Base-by-base conservation (phyloP, 768 basidiomycete species). In the Russula sp. region DNA sequence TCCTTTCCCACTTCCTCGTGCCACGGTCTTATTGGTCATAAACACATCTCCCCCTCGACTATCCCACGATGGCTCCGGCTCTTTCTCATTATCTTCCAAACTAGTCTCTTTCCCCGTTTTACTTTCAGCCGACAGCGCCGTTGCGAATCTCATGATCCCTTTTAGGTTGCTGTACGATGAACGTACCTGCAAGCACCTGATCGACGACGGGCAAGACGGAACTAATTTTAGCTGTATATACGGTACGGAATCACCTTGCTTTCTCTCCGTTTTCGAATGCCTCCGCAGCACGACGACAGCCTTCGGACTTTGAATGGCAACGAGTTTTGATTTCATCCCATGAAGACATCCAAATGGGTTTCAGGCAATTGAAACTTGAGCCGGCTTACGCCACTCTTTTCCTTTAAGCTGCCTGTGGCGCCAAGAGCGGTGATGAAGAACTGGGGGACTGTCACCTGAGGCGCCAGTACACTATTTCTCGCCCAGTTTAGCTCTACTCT, bases 231-330 rank as follows among this genome's bases (percentile, higher is more conserved):
- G 1, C 11, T 11, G 11, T 44, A 60, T 1, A 4, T 16, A n/a
- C 51, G 51, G 51, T 26, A 32, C 50, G 50, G 50, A 52, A 52
- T 52, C 42, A 20, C 42, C 42, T 42, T 20, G 42, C 42, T 46
- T n/a, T 46, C n/a, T 46, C 44, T 46, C 44, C 44, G 8, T n/a
- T 46, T 46, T 46, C 44, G 44, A 46, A 46, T 46, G 11, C 44
- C n/a, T 46, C 44, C 44, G 44, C 44, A n/a, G 18, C 44, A 46
- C 44, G n/a, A 42, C 24, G 36, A 50, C 54, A 3, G 2, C 20
- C n/a, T 48, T 58, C 57, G 57, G 57, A 46, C 44, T 58, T 48
- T 58, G 57, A 58, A 57, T 44, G 24, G 30, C 28, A 52, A 52
- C 51, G 3, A 46, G n/a, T 46, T 22, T 40, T 36, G 36, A 36